Evolutionary conservation across 768 basidiomycete species (phyloP).

Genomic region (Kwoniella newhampshirensis): DNA sequence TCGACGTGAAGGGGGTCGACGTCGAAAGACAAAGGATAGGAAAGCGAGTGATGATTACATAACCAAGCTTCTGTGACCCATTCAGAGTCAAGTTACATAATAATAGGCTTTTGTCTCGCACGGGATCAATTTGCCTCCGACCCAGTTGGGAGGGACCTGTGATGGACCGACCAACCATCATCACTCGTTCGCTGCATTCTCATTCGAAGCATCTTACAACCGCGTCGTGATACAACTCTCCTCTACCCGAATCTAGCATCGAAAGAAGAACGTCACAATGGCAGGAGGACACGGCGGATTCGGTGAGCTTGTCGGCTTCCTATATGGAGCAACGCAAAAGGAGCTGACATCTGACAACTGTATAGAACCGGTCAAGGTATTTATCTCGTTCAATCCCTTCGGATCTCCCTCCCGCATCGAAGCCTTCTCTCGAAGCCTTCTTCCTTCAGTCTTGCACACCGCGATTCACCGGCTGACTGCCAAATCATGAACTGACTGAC

Average conservation of each 20-base stretch:
- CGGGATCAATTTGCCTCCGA: constrained; percentile 13
- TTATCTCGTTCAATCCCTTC: no score
- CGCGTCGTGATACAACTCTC: background rate
- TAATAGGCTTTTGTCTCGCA: no score
- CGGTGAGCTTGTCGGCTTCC: constrained; percentile 12
- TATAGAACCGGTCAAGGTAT: constrained; percentile 31
- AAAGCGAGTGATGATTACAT: no score
- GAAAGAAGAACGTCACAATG: constrained; percentile 55
- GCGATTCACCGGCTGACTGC: background rate
- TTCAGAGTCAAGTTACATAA: no score
- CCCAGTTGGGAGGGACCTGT: no score
- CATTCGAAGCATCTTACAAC: constrained; percentile 1
- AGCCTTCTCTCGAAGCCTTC: no score
- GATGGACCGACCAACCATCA: constrained; percentile 9
- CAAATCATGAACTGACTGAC: background rate
- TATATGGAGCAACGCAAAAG: no score
- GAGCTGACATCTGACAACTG: constrained; percentile 6
- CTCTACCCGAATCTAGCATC: background rate
- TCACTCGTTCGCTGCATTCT: constrained; percentile 4
- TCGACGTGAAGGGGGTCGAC: no score
- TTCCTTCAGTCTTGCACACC: no score
- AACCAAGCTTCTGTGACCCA: no score
- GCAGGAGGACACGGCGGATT: constrained; percentile 65
- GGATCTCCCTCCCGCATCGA: no score
- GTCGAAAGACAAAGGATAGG: no score